Evolutionary conservation across 2,329 filamentous ascomycete species (phyloP).

Genomic region (Zarea fungicola): DNA sequence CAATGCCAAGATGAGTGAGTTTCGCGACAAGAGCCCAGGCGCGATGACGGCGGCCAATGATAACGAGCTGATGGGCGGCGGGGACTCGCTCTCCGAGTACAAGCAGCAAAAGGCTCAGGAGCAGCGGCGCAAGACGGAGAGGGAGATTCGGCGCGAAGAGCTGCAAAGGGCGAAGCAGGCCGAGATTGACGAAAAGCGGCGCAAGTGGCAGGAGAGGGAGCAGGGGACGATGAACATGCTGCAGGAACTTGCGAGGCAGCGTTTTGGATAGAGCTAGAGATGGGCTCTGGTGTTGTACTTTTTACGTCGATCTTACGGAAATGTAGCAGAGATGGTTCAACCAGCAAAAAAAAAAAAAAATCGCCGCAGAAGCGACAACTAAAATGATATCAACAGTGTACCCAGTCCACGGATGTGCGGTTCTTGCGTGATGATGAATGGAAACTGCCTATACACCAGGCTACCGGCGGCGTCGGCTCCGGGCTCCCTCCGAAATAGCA

Average conservation of each 20-base stretch:
- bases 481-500: neutral
- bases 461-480: no score
- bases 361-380: no score
- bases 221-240: conserved; percentile 80
- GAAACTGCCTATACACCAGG: no score
- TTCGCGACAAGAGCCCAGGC: conserved; percentile 61
- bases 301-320: neutral
- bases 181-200: conserved; percentile 73
- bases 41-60: conserved; percentile 54
- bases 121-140: conserved; percentile 73
- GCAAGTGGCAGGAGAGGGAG: conserved; percentile 69
- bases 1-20: conserved; percentile 68
- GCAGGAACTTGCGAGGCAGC: conserved; percentile 69
- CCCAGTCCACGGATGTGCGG: no score
- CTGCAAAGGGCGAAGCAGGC: conserved; percentile 66
- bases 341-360: neutral
- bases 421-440: neutral
- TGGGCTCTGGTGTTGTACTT: neutral
- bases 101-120: conserved; percentile 61
- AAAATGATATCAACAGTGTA: no score
- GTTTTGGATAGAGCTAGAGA: conserved; percentile 55
- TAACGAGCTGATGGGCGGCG: conserved; percentile 71
- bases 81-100: conserved; percentile 59
- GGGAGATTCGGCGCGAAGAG: conserved; percentile 79
- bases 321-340: neutral